Percentiles rank a stretch among this genome's conserved stretches.
Conservation (phyloP, 495 filamentous ascomycete genomes). For the Durotheca rogersii region DNA sequence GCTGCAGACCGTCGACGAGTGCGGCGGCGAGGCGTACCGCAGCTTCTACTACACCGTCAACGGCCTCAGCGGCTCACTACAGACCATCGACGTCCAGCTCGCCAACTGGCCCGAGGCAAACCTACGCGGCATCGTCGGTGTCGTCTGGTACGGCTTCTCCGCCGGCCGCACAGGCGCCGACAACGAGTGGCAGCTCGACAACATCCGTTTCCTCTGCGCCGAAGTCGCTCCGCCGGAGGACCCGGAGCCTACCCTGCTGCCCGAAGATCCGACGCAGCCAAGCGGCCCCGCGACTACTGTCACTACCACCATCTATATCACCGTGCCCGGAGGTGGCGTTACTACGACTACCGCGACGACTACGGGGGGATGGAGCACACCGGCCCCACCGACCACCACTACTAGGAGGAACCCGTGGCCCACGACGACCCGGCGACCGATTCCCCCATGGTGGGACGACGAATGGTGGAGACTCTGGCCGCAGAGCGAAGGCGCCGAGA, state of each 20-base stretch:
- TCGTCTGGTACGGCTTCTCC: conserved; percentile 56
- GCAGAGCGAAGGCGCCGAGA: too few relatives aligned
- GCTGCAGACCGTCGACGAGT: conserved; percentile 53
- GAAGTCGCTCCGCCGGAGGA: conserved; percentile 22
- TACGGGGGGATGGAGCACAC: conserved; percentile 11
- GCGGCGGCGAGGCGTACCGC: conserved; percentile 45
- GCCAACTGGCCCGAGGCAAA: conserved; percentile 54
- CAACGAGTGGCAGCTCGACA: conserved; percentile 52
- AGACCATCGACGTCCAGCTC: conserved; percentile 56
- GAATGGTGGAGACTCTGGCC: conserved; percentile 9
- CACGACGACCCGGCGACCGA: conserved; percentile 12
- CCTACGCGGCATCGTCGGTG: conserved; percentile 49
- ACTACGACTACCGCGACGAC: conserved; percentile 13
- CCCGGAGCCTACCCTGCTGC: conserved; percentile 15
- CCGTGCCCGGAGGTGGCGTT: conserved; percentile 9
- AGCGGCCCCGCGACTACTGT: conserved; percentile 8
- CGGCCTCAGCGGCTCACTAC: conserved; percentile 51
- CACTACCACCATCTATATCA: conserved; percentile 18
- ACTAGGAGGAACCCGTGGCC: conserved; percentile 14
- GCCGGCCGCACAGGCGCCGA: conserved; percentile 37
- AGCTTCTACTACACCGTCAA: conserved; percentile 49
- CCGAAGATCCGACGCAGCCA: conserved; percentile 4
- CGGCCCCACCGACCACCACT: conserved; percentile 1
- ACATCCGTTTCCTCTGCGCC: conserved; percentile 53
- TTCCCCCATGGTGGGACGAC: conserved; percentile 17